A percentile compares a stretch with the other conserved stretches of the same genome.
phyloP scores from a whole-genome alignment of 768 basidiomycete genomes.

The Dacryopinax spathularia region DNA sequence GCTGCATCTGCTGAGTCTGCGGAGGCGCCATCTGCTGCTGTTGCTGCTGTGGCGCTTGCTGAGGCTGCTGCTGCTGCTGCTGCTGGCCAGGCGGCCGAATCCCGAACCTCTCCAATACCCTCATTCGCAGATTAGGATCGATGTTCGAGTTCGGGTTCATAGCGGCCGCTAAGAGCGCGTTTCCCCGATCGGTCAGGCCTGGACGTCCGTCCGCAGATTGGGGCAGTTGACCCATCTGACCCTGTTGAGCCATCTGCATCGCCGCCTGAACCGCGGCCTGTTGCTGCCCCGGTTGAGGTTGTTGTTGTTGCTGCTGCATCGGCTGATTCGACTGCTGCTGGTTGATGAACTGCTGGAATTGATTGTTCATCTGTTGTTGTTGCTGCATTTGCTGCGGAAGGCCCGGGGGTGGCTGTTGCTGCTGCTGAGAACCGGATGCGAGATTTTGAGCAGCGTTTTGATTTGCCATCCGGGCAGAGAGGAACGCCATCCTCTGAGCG shows the following conservation, averaged over 20 bases:
- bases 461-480: neutral
- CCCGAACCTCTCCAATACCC: neutral
- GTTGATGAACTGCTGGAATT: constrained; percentile 1
- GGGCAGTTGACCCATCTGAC: no score
- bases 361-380: neutral
- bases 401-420: neutral
- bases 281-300: constrained; percentile 1
- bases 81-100: neutral
- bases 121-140: neutral
- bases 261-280: constrained; percentile 4
- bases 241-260: no score
- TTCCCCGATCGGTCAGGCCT: no score
- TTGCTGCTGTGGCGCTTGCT: constrained; percentile 3
- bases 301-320: constrained; percentile 6
- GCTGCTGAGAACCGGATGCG: neutral
- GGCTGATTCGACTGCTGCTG: constrained; percentile 9
- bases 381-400: neutral
- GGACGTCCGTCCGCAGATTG: no score
- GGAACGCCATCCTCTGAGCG: neutral
- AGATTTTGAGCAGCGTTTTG: neutral
- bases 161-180: neutral
- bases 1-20: neutral
- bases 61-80: constrained; percentile 8
- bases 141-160: neutral
- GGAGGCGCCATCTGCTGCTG: neutral